Conservation (phyloP, 1,284 basidiomycete species). For the Boletus sp. region DNA sequence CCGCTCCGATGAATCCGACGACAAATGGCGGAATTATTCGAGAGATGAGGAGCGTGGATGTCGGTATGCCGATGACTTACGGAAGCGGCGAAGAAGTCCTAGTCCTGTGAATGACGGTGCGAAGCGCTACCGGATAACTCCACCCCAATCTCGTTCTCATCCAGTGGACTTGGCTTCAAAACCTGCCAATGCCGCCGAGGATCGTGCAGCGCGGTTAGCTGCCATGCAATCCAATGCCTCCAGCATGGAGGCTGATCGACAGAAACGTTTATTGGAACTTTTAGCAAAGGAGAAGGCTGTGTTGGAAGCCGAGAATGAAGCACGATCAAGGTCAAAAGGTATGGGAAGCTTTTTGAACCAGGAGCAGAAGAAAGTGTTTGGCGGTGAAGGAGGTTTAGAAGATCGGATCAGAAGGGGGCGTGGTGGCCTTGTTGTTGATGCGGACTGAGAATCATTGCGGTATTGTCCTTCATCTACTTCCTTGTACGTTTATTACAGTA, state of each 20-base stretch:
- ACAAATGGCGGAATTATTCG: slow-evolving; percentile 30
- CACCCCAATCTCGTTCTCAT: slow-evolving; percentile 25
- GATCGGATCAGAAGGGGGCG: slow-evolving; percentile 68
- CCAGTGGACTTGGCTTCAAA: slow-evolving; percentile 22
- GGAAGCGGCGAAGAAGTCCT: slow-evolving; percentile 47
- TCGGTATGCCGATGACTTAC: slow-evolving; percentile 26
- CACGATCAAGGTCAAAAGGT: slow-evolving; percentile 61
- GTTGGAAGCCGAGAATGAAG: slow-evolving; percentile 58
- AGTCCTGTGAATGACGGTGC: slow-evolving; percentile 33
- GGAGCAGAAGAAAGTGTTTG: slow-evolving; percentile 76
- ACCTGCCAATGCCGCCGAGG: slow-evolving; percentile 36
- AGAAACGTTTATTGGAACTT: slow-evolving; percentile 57
- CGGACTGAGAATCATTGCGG: slow-evolving; percentile 37
- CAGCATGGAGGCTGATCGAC: slow-evolving; percentile 60
- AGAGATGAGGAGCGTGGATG: slow-evolving; percentile 21
- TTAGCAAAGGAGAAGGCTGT: slow-evolving; percentile 73
- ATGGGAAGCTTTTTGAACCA: slow-evolving; percentile 69
- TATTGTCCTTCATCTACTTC: slow-evolving; percentile 3
- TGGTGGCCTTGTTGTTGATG: slow-evolving; percentile 57
- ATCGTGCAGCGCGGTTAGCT: slow-evolving; percentile 78
- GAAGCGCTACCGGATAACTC: slow-evolving; percentile 42
- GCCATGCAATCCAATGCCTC: slow-evolving; percentile 79
- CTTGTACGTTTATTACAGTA: slow-evolving; percentile 10
- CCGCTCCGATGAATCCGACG: slow-evolving; percentile 48
- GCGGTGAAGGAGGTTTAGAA: slow-evolving; percentile 70